Evolutionary conservation across 352 stramenopile species (phyloP), one percentile per base, ranked within the genome.

Genomic region (Pythium scleroteichum): DNA sequence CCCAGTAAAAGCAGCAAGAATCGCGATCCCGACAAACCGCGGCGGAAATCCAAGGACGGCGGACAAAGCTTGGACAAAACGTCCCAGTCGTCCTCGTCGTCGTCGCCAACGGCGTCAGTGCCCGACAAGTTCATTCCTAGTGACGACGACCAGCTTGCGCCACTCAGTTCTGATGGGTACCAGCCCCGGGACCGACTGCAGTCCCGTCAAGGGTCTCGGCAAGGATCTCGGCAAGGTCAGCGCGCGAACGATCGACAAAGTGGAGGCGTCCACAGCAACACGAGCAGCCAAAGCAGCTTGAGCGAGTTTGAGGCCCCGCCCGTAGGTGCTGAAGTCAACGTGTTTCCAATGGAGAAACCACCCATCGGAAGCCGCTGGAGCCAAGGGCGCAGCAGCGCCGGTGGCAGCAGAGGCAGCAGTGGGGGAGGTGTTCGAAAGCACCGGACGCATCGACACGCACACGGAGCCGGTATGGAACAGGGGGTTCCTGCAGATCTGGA

Each of bases 161-260:
- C 79, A 26, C 33, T 86, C 0, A 54, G 62, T 1, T 56, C 65
- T 13, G 78, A 88, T 17, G 57, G 66, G 23, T 92, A 92, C 49
- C 79, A 87, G 48, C 76, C 85, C 10, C 70, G 81, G 13, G 85
- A 94, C 62, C 79, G 85, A 3, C 69, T 94, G 22, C 79, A 92
- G 45, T 94, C 85, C 13, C 77, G 85, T 7, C 84, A 94, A 53
- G 82, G 85, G 0, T 92, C 79, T 2, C 65, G 84, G 0, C 82
- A 88, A 54, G 80, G 84, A 1, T 91, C 78, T 7, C 66, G 85
- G 0, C 82, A 88, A 48, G 77, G 76, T 17, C 78, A 75, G 13
- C 70, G 76, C 3, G 66, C 27, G 53, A 74, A 26, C 2, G 65
- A 70, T 33, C 64, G 68, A 17, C 9, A 16, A 2, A 41, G 3